Conservation (phyloP, 306 rosid genomes). For the Vigna trinervia region DNA sequence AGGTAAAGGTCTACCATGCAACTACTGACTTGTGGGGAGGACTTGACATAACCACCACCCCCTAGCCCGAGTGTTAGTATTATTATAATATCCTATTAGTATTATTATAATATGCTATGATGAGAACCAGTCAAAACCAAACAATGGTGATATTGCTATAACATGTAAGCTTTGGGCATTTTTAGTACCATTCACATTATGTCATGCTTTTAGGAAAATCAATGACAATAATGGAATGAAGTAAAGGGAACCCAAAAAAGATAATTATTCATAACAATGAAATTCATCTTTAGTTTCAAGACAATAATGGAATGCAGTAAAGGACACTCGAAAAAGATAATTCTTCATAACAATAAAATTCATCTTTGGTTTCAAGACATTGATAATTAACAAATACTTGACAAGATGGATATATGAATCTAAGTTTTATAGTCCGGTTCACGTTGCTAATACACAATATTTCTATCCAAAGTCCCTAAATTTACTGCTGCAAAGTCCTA, state of each 20-base stretch:
- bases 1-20: constrained; percentile 18
- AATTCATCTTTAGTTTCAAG: constrained; percentile 29
- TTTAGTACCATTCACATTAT: constrained; percentile 20
- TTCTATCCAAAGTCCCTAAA: constrained; percentile 27
- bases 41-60: constrained; percentile 5
- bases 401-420: constrained; percentile 8
- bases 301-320: background rate
- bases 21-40: background rate
- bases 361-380: background rate
- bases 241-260: constrained; percentile 20
- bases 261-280: constrained; percentile 24
- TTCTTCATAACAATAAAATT: no score
- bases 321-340: no score
- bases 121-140: background rate
- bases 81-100: background rate
- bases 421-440: background rate
- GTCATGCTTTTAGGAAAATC: background rate
- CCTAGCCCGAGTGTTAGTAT: background rate
- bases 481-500: background rate
- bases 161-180: constrained; percentile 11
- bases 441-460: constrained; percentile 5
- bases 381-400: constrained; percentile 23
- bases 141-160: constrained; percentile 2
- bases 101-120: background rate
- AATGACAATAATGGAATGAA: constrained; percentile 30